Evolutionary conservation across 176 grass and related monocot genomes (phyloP).

Genomic region (Juncus inflexus): DNA sequence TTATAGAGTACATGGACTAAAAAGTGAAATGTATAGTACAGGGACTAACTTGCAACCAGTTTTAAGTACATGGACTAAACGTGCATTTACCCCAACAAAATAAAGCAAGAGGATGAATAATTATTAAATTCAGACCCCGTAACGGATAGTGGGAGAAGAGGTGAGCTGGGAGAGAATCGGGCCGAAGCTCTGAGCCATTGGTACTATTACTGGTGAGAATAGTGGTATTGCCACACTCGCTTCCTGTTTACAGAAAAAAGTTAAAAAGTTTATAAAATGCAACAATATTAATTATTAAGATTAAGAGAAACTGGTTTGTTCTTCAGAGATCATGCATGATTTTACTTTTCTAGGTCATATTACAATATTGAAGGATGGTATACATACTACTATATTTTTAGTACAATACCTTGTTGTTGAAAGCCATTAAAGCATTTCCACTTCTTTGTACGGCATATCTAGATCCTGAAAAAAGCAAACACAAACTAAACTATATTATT

Average conservation of each 20-base stretch:
- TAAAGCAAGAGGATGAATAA: no score
- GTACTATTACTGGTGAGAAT: constrained; percentile 95
- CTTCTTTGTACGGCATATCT: constrained; percentile 83
- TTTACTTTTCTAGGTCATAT: no score
- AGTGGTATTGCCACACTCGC: constrained; percentile 76
- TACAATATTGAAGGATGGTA: no score
- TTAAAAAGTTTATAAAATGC: neutral
- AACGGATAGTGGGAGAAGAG: constrained; percentile 69
- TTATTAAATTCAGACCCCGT: constrained; percentile 45
- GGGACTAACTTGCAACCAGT: no score
- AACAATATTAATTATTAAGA: no score
- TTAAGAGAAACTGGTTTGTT: no score
- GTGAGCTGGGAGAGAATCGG: constrained; percentile 80
- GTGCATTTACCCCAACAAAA: no score
- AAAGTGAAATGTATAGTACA: no score
- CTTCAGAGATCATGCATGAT: no score
- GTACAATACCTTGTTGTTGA: constrained; percentile 85
- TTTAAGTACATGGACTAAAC: no score
- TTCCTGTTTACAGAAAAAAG: constrained; percentile 56
- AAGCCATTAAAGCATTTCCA: constrained; percentile 90
- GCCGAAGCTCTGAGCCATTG: constrained; percentile 94
- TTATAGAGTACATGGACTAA: no score
- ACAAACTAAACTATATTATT: constrained; percentile 7
- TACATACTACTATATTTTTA: no score
- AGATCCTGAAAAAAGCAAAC: constrained; percentile 49